Evolutionary conservation across 345 rosid species (phyloP).

Genomic region (Salix exigua): DNA sequence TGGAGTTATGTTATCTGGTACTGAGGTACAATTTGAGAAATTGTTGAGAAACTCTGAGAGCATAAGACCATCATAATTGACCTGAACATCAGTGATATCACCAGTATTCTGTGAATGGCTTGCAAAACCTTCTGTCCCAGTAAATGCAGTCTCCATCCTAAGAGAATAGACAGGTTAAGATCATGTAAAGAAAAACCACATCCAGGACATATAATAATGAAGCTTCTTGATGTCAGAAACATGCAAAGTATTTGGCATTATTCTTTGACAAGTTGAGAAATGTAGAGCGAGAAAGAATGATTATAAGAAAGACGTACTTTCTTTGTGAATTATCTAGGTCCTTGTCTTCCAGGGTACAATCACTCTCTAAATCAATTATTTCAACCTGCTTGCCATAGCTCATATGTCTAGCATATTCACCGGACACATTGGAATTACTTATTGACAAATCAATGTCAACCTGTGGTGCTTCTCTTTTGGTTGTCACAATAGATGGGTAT

Average conservation of each 20-base stretch:
- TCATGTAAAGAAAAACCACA: slow-evolving; percentile 10
- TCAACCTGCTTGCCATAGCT: slow-evolving; percentile 66
- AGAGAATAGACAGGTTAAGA: slow-evolving; percentile 16
- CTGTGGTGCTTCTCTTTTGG: slow-evolving; percentile 43
- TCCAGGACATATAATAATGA: background rate
- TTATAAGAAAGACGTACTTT: slow-evolving; percentile 45
- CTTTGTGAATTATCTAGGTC: slow-evolving; percentile 43
- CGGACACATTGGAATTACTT: slow-evolving; percentile 52
- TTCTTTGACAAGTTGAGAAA: background rate
- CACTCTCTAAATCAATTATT: slow-evolving; percentile 86
- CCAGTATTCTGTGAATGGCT: slow-evolving; percentile 33
- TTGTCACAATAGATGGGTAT: slow-evolving; percentile 33
- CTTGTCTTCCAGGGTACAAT: slow-evolving; percentile 54
- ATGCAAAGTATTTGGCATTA: background rate
- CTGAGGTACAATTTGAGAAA: slow-evolving; percentile 53
- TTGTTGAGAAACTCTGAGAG: slow-evolving; percentile 69
- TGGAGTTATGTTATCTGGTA: slow-evolving; percentile 46
- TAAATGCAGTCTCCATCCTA: slow-evolving; percentile 64
- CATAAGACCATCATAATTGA: slow-evolving; percentile 69
- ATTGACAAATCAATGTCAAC: slow-evolving; percentile 79
- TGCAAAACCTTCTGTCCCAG: slow-evolving; percentile 40
- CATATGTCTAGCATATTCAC: slow-evolving; percentile 42
- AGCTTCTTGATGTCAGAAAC: background rate
- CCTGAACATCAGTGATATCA: slow-evolving; percentile 57
- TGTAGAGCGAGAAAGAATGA: background rate